Evolutionary conservation across 202 grass and related monocot genomes (phyloP).

Genomic region (Hordeum pubiflorum): DNA sequence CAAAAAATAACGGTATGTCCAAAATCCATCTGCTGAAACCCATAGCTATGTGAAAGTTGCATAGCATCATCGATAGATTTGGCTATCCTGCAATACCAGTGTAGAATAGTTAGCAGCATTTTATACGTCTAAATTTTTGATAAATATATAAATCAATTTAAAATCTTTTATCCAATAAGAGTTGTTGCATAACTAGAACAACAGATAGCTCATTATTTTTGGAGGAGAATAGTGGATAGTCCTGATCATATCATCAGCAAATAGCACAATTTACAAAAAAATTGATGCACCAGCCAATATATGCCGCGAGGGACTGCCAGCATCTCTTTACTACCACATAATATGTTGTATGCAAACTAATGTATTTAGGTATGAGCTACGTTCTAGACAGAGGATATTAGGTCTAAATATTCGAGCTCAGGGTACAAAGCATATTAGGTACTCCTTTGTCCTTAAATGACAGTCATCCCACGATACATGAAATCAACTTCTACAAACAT

Average conservation of each 20-base stretch:
- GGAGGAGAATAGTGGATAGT: not conserved
- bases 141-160: not conserved
- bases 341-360: not conserved
- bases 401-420: not conserved
- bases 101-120: slow-evolving; percentile 11
- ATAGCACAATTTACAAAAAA: not conserved
- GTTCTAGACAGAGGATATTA: not conserved
- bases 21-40: slow-evolving; percentile 59
- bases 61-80: slow-evolving; percentile 65
- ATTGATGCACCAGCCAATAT: no score
- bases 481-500: not conserved
- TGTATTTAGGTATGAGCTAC: not conserved
- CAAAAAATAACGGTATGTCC: slow-evolving; percentile 53
- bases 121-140: not conserved
- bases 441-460: not conserved
- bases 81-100: slow-evolving; percentile 52
- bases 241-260: not conserved
- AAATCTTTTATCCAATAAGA: not conserved
- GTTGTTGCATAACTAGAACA: not conserved
- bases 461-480: not conserved
- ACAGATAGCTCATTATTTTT: not conserved
- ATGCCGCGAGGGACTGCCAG: not conserved
- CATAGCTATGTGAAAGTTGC: slow-evolving; percentile 61
- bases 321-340: not conserved
- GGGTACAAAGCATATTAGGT: not conserved